Conservation (phyloP, 129 eudicot species). For the Helianthus annuus region DNA sequence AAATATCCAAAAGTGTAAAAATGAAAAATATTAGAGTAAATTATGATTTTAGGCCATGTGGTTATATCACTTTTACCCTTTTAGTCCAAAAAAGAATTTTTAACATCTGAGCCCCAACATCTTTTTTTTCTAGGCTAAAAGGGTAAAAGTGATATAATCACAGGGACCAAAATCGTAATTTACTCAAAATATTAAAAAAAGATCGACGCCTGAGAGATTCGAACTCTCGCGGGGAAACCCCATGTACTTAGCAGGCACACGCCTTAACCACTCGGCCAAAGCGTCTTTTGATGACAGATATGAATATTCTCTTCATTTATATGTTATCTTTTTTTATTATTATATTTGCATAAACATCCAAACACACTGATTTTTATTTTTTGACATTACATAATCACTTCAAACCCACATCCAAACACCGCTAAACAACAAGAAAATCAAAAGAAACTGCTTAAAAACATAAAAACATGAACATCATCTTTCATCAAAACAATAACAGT, state of each 20-base stretch:
- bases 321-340: background rate
- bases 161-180: too few relatives aligned
- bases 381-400: background rate
- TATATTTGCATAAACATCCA: background rate
- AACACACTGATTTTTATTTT: background rate
- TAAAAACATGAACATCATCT: background rate
- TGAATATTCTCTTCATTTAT: background rate
- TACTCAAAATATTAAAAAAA: too few relatives aligned
- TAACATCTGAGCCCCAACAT: too few relatives aligned
- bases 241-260: conserved; percentile 99
- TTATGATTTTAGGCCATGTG: too few relatives aligned
- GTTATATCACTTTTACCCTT: too few relatives aligned
- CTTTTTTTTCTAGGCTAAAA: too few relatives aligned
- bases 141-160: too few relatives aligned
- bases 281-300: conserved; percentile 27
- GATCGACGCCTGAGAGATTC: conserved; percentile 98
- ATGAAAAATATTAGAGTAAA: too few relatives aligned
- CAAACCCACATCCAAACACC: background rate
- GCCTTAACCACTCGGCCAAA: conserved; percentile 99
- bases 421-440: background rate
- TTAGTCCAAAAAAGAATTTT: too few relatives aligned
- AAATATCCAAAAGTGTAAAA: too few relatives aligned
- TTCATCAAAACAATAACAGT: background rate
- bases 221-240: conserved; percentile 99
- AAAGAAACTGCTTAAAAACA: background rate